Conservation (phyloP, 345 rosid species). For the Noccaea caerulescens region DNA sequence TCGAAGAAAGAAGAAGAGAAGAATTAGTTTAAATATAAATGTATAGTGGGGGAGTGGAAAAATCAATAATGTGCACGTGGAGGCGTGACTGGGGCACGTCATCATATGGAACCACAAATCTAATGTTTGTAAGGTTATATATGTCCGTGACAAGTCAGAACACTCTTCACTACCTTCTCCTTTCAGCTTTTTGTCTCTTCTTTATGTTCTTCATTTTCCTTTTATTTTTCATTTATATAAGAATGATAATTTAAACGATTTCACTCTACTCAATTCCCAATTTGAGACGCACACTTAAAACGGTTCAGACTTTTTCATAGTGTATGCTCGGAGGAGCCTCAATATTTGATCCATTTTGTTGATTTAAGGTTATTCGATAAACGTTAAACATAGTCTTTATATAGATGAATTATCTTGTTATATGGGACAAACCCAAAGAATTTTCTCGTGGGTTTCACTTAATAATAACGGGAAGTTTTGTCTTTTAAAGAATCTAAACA, state of each 20-base stretch:
- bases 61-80: constrained; percentile 43
- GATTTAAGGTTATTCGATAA: neutral
- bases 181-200: constrained; percentile 46
- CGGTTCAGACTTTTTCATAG: neutral
- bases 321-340: neutral
- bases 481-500: constrained; percentile 11
- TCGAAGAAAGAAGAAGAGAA: neutral
- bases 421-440: neutral
- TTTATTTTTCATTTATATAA: neutral
- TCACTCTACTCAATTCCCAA: neutral
- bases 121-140: constrained; percentile 31
- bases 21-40: neutral
- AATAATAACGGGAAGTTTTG: neutral
- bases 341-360: neutral
- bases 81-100: constrained; percentile 45
- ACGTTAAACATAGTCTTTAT: neutral
- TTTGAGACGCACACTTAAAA: neutral
- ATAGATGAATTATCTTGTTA: neutral
- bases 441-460: constrained; percentile 1
- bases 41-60: constrained; percentile 37
- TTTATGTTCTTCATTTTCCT: constrained; percentile 7
- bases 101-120: constrained; percentile 39
- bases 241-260: neutral
- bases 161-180: constrained; percentile 39
- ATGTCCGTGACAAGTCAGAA: constrained; percentile 37